phyloP scores from a whole-genome alignment of 2,329 filamentous ascomycete species.

The Ceratocystis smalleyi region DNA sequence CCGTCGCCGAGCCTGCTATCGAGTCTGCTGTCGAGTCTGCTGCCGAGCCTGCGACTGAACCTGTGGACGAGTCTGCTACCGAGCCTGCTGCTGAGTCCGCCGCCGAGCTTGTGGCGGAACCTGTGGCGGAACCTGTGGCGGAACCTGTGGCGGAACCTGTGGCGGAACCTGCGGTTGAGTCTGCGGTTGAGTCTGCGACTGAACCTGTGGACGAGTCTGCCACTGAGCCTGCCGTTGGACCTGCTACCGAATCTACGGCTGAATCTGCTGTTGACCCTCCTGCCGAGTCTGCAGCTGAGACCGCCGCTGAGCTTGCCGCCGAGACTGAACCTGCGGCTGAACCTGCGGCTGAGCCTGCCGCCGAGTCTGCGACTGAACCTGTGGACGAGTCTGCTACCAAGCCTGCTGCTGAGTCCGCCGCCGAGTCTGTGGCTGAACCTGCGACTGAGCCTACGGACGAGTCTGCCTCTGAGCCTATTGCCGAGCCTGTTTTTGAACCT shows the following conservation, averaged over 20 bases:
- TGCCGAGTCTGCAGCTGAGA: background rate
- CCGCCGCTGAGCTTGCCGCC: background rate
- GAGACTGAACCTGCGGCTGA: background rate
- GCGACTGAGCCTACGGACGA: background rate
- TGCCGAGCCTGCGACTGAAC: slow-evolving; percentile 3
- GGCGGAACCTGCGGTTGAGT: slow-evolving; percentile 9
- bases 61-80: background rate
- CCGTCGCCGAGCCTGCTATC: background rate
- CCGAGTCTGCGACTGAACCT: background rate
- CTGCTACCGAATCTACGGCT: background rate
- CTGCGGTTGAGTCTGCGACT: background rate
- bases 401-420: background rate
- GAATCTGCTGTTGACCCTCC: slow-evolving; percentile 7
- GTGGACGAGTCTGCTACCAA: background rate
- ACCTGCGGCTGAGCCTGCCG: background rate
- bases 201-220: background rate
- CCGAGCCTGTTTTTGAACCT: background rate
- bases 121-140: too few species aligned
- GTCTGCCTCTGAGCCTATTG: too few species aligned
- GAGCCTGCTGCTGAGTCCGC: background rate
- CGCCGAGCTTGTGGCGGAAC: background rate
- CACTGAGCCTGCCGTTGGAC: background rate
- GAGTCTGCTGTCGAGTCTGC: background rate
- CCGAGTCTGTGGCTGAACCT: background rate
- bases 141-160: too few species aligned